Evolutionary conservation across 2,329 filamentous ascomycete species (phyloP), one percentile per base, ranked within the genome.

Genomic region (Colletotrichum sp.): DNA sequence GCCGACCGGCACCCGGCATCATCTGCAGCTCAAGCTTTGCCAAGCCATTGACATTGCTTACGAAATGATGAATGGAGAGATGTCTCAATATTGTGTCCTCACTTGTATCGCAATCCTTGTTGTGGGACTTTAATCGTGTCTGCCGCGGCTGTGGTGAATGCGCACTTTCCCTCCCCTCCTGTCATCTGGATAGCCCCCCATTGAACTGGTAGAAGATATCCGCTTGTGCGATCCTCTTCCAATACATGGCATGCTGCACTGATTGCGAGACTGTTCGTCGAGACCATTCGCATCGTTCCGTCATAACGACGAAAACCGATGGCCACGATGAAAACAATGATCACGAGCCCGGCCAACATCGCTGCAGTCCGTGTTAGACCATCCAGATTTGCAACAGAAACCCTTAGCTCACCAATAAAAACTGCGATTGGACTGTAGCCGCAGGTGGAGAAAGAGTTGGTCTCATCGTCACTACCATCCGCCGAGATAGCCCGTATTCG

Each of bases 401-500:
- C n/a, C 44, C 6, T 2, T 1, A 13, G 6, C 44, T 52, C n/a
- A 52, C 44, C 44, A 21, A 52, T 52, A 21, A 52, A 52, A 24
- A 52, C 44, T 24, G 44, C n/a, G 2, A 52, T 21, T 52, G 81
- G 82, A 21, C 82, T 84, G 24, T 81, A 82, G 5, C 79, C 83
- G 44, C 79, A 80, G 0, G 80, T 82, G 3, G 82, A 83, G 44
- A 84, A 84, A 0, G 82, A 82, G 62, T 83, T 78, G 3, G 8
- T 57, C 5, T 63, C 44, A 62, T 83, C 80, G 3, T 78, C 59
- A 3, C 15, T n/a, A 0, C 81, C 82, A 12, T 79, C 72, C 3
- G 80, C 78, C 4, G 60, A 10, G 44, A 84, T 10, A 3, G 81
- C 82, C 3, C 80, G 80, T 24, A 87, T 84, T 5, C 84, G 80